phyloP scores from a whole-genome alignment of 2,329 filamentous ascomycete genomes.

The Exserohilum rostratum region DNA sequence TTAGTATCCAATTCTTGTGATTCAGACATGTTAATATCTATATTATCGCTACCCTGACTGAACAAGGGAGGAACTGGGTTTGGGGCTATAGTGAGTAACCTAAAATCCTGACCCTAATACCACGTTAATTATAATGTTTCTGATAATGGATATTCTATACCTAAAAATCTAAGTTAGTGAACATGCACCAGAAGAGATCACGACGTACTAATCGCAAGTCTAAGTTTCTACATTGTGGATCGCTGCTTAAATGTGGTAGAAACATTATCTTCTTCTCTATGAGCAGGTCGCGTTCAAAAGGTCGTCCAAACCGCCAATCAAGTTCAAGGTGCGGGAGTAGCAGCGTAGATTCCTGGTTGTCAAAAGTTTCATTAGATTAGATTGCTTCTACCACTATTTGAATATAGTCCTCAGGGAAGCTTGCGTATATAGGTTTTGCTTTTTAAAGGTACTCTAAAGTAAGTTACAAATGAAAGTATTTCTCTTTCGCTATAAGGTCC shows the following conservation, averaged over 20 bases:
- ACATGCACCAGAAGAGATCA: not conserved
- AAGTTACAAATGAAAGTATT: constrained; percentile 10
- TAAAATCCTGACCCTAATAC: too few species aligned
- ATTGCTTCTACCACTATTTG: constrained; percentile 6
- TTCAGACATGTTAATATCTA: too few species aligned
- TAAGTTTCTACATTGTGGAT: not conserved
- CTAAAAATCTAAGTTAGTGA: too few species aligned
- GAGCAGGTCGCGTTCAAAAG: not conserved
- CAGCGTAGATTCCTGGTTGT: not conserved
- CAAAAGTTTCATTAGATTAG: not conserved
- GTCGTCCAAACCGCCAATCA: not conserved
- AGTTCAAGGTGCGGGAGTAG: not conserved
- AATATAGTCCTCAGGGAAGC: constrained; percentile 9
- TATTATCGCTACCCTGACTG: too few species aligned
- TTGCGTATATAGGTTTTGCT: constrained; percentile 12
- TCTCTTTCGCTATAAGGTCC: constrained; percentile 8
- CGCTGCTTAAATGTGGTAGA: not conserved
- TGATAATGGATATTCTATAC: too few species aligned
- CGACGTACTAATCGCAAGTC: not conserved
- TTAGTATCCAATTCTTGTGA: too few species aligned
- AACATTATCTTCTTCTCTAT: not conserved
- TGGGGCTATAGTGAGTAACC: too few species aligned
- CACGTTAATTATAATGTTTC: too few species aligned
- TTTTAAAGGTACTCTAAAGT: constrained; percentile 18
- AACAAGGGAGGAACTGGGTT: too few species aligned